Conservation (phyloP, 257 asterid species). For the Craterostigma plantagineum region DNA sequence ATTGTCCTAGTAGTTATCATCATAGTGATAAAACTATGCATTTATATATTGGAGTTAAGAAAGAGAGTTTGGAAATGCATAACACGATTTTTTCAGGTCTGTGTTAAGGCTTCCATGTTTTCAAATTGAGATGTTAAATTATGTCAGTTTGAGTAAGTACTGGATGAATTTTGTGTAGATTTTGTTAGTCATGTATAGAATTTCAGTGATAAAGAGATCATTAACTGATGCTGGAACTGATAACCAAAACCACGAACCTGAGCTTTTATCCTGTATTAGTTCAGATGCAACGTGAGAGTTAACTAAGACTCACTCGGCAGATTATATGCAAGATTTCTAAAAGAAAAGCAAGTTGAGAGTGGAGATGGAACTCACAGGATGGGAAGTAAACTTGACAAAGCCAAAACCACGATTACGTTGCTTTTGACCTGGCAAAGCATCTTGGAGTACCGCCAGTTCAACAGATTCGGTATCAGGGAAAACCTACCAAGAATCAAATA, state of each 20-base stretch:
- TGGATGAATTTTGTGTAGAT: conserved; percentile 5
- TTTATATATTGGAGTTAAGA: no score
- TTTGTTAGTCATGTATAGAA: conserved; percentile 10
- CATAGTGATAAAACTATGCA: no score
- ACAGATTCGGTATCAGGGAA: conserved; percentile 66
- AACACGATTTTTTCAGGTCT: no score
- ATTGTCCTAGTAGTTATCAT: no score
- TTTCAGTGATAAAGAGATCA: conserved; percentile 22
- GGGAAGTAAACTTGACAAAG: conserved; percentile 70
- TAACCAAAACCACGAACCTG: conserved; percentile 86
- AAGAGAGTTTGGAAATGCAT: no score
- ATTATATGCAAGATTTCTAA: conserved; percentile 9
- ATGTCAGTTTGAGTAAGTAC: conserved; percentile 11
- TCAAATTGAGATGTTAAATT: neutral
- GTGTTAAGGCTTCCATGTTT: no score
- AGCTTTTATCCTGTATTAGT: conserved; percentile 69
- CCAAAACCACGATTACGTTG: conserved; percentile 78
- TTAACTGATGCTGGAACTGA: conserved; percentile 53
- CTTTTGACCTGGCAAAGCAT: conserved; percentile 35
- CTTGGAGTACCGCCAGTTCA: conserved; percentile 45
- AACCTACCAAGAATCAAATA: conserved; percentile 23
- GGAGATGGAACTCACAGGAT: conserved; percentile 48
- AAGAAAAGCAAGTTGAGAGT: conserved; percentile 8
- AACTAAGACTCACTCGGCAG: conserved; percentile 19
- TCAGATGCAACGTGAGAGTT: conserved; percentile 48